A percentile compares a stretch with the other conserved stretches of the same genome.
These are phyloP conservation scores for Gossypium arboreum DNA, from an alignment of 345 rosid species.

Conservation along the genomic window DNA sequence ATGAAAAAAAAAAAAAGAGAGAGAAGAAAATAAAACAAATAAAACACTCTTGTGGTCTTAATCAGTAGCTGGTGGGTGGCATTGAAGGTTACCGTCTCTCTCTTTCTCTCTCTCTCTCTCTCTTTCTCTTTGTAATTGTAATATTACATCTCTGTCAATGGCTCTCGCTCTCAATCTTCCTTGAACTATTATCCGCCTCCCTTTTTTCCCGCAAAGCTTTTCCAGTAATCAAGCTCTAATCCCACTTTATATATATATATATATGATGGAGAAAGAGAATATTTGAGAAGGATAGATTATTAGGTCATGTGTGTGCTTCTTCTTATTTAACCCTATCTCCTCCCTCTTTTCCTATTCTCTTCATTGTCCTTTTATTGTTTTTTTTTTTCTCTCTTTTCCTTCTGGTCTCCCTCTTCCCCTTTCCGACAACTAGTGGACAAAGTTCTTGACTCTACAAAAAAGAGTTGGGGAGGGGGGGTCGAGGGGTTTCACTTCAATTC, in stretches of 20 bases:
- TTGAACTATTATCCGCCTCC: slow-evolving; percentile 38
- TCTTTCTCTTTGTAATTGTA: neutral
- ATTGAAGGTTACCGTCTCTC: slow-evolving; percentile 32
- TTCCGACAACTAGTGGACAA: slow-evolving; percentile 24
- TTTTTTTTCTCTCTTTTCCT: slow-evolving; percentile 6
- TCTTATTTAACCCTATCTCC: slow-evolving; percentile 55
- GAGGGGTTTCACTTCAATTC: slow-evolving; percentile 41
- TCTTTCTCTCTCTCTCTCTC: slow-evolving; percentile 23
- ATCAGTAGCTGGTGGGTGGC: slow-evolving; percentile 71
- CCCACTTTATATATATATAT: slow-evolving; percentile 18
- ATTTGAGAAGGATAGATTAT: slow-evolving; percentile 40
- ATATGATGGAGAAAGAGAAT: slow-evolving; percentile 20
- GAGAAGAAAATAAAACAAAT: neutral
- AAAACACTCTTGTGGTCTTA: slow-evolving; percentile 42
- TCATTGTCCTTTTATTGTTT: slow-evolving; percentile 2
- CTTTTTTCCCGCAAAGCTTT: slow-evolving; percentile 52
- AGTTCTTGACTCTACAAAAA: slow-evolving; percentile 2
- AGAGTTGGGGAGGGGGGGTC: neutral
- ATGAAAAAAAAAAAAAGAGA: neutral
- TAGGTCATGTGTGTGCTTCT: slow-evolving; percentile 51
- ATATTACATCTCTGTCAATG: neutral
- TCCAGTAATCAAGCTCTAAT: slow-evolving; percentile 57
- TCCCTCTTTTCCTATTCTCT: slow-evolving; percentile 46
- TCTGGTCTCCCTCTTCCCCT: slow-evolving; percentile 30
- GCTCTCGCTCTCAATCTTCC: slow-evolving; percentile 24